These are phyloP conservation scores for Daldinia decipiens DNA, from an alignment of 495 filamentous ascomycete species.

Conservation along the genomic window DNA sequence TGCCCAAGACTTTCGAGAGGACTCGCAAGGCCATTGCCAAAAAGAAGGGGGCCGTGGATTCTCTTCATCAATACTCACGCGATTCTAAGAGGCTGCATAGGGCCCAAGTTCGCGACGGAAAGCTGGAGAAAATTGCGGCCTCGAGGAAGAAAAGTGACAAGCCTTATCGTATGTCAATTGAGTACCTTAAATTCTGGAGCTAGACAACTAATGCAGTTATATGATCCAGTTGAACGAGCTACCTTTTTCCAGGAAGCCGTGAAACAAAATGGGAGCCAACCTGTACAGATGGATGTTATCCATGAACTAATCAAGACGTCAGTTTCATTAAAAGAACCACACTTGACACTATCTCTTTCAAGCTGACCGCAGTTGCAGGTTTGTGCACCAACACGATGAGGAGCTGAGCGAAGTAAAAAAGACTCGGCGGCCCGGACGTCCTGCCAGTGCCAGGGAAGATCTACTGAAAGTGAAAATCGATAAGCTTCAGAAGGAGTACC, in stretches of 20 bases:
- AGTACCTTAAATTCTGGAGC: slow-evolving; percentile 4
- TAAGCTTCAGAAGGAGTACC: slow-evolving; percentile 80
- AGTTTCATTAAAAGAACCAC: slow-evolving; percentile 22
- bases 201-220: slow-evolving; percentile 6
- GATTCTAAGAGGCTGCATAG: slow-evolving; percentile 78
- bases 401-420: slow-evolving; percentile 78
- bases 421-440: slow-evolving; percentile 81
- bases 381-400: slow-evolving; percentile 79
- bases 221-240: slow-evolving; percentile 70
- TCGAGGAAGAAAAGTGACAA: slow-evolving; percentile 72
- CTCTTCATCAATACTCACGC: slow-evolving; percentile 84
- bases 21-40: slow-evolving; percentile 86
- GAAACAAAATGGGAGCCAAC: slow-evolving; percentile 59
- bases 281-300: slow-evolving; percentile 68
- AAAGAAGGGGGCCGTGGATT: slow-evolving; percentile 72
- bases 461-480: slow-evolving; percentile 74
- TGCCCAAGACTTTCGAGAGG: slow-evolving; percentile 81
- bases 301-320: slow-evolving; percentile 71
- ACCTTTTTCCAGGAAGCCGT: slow-evolving; percentile 75
- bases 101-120: slow-evolving; percentile 79
- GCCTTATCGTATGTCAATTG: slow-evolving; percentile 66
- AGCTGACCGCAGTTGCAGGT: slow-evolving; percentile 57
- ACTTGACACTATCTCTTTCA: background rate
- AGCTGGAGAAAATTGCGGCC: slow-evolving; percentile 71
- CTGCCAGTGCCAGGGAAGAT: slow-evolving; percentile 80